A percentile compares a stretch with the other conserved stretches of the same genome.
Evolutionary conservation across 2,329 filamentous ascomycete genomes (phyloP).

Genomic region (Botrytis deweyae): DNA sequence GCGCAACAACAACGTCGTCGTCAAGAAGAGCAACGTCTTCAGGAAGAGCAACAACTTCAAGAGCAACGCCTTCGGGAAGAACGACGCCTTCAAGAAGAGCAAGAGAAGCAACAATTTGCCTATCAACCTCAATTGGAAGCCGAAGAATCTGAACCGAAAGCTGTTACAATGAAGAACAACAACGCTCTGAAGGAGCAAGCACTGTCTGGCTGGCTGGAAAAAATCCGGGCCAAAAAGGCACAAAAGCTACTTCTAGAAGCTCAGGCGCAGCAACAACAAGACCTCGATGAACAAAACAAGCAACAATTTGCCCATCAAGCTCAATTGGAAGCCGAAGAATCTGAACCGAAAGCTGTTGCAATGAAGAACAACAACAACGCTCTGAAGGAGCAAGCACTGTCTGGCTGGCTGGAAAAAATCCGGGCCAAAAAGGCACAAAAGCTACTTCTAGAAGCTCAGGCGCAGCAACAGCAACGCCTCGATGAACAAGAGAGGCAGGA

Average conservation of each 20-base stretch:
- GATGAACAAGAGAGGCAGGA: not conserved
- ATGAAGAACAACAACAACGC: not conserved
- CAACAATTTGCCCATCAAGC: not conserved
- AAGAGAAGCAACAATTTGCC: not conserved
- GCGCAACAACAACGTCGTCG: not conserved
- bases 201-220: not conserved
- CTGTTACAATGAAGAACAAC: slow-evolving; percentile 29
- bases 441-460: not conserved
- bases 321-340: slow-evolving; percentile 28
- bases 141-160: slow-evolving; percentile 41
- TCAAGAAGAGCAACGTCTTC: not conserved
- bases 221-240: not conserved
- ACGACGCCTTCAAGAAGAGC: not conserved
- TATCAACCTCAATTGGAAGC: not conserved
- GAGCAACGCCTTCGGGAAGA: not conserved
- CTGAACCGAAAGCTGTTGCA: slow-evolving; percentile 42
- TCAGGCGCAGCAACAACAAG: not conserved
- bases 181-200: not conserved
- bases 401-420: not conserved
- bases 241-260: not conserved
- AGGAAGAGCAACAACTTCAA: not conserved
- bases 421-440: not conserved
- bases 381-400: not conserved
- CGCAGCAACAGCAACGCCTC: not conserved
- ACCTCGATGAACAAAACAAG: not conserved